Evolutionary conservation across 345 rosid species (phyloP).

Genomic region (Pseudoturritis turrita): DNA sequence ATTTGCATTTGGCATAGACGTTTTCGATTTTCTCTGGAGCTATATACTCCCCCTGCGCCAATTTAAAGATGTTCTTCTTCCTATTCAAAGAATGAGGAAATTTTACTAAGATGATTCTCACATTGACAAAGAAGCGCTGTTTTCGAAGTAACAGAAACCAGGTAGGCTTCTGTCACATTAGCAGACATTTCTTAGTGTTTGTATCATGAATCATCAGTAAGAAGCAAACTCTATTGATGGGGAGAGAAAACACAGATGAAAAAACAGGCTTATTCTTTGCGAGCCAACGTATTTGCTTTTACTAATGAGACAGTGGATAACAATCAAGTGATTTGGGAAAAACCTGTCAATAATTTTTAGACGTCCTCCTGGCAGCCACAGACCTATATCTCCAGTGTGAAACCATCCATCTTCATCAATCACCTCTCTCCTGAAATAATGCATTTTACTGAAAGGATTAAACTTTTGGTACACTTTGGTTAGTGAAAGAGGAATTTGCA

Average conservation of each 20-base stretch:
- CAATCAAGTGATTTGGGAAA: not conserved
- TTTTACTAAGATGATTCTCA: not conserved
- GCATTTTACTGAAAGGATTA: constrained; percentile 4
- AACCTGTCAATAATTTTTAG: constrained; percentile 94
- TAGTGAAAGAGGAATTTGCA: not conserved
- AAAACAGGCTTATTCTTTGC: too few relatives aligned
- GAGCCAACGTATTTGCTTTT: not conserved
- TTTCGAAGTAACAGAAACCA: too few relatives aligned
- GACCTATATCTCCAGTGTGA: constrained; percentile 94
- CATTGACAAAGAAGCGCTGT: too few relatives aligned
- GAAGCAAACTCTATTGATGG: too few relatives aligned
- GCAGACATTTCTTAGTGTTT: too few relatives aligned
- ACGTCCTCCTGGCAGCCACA: constrained; percentile 91
- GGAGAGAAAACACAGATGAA: too few relatives aligned
- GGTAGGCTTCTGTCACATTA: too few relatives aligned
- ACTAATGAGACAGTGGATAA: not conserved
- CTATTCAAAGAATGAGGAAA: constrained; percentile 37
- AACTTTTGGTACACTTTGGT: not conserved
- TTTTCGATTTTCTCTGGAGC: constrained; percentile 99
- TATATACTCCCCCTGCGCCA: constrained; percentile 98
- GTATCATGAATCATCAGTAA: too few relatives aligned
- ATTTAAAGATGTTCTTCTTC: constrained; percentile 97
- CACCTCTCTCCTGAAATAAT: constrained; percentile 70
- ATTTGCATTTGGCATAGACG: constrained; percentile 86
- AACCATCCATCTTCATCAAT: constrained; percentile 94